Base-by-base conservation (phyloP, 495 filamentous ascomycete species). In the Aspergillus coremiiformis region DNA sequence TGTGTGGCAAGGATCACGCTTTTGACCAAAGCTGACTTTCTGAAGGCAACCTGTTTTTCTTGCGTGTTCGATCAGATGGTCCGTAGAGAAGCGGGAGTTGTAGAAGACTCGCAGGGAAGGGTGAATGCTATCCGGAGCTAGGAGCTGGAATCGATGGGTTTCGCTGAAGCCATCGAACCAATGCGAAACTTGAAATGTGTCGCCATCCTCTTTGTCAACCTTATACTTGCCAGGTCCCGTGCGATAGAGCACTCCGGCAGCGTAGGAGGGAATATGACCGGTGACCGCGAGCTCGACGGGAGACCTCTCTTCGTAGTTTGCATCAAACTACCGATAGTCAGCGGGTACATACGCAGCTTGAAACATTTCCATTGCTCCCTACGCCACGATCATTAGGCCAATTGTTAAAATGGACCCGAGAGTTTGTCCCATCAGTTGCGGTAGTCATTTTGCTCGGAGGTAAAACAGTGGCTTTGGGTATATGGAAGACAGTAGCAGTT, bases 111-210 rank as follows among this genome's bases (percentile, higher is more conserved):
- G 66, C 1, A 66, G 69, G 0, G 60, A 17, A 1, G 58, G 33
- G 17, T 67, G 44, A 9, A 48, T 44, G 12, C 53, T 57, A 4
- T 69, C 46, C 4, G 68, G 47, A n/a, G 54, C 53, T 14, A 66
- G 56, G 27, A 91, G 82, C 51, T 86, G 74, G 67, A 93, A 91
- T 12, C 80, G 78, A 57, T 90, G 86, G 2, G 79, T 81, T 52
- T 89, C 84, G n/a, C 75, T 75, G 39, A 90, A 81, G n/a, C 85
- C 82, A 64, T 90, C 84, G 53, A 90, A 89, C 88, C 87, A 93
- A 60, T 93, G 88, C 0, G 66, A 77, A 7, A 79, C 66, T 23
- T 69, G 65, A 55, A 80, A 80, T 0, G 75, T 78, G 1, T 74
- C 75, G 26, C 78, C 79, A 0, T 77, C 66, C 14, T 81, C 75